phyloP scores from a whole-genome alignment of 2,329 filamentous ascomycete species.

The Pseudopithomyces chartarum region DNA sequence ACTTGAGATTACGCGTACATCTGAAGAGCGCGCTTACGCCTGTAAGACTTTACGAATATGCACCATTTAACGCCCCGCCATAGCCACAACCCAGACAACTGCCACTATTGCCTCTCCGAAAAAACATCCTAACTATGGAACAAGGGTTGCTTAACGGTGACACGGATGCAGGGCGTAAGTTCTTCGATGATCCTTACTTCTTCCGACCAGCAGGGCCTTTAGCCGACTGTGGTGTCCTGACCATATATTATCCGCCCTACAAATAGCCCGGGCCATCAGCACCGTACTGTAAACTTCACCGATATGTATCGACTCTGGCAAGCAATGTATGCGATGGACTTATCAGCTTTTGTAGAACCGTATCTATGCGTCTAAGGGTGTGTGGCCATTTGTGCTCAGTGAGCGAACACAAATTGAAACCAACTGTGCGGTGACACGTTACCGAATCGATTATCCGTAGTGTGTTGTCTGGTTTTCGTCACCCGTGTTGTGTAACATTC shows the following conservation, averaged over 20 bases:
- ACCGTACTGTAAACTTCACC: background rate
- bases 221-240: background rate
- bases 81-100: background rate
- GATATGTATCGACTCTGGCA: background rate
- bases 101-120: background rate
- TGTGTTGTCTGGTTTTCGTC: background rate
- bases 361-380: background rate
- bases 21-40: background rate
- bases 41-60: background rate
- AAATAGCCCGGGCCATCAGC: background rate
- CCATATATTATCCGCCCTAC: background rate
- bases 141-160: background rate
- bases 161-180: background rate
- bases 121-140: background rate
- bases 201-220: background rate
- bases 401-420: too few species aligned
- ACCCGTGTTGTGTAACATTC: background rate
- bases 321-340: background rate
- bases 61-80: background rate
- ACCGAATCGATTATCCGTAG: background rate
- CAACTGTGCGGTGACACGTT: too few species aligned
- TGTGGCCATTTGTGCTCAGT: background rate
- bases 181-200: background rate
- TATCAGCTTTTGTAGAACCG: background rate
- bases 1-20: background rate